phyloP scores from a whole-genome alignment of 192 early-diverging fungal genomes.

The Coemansia guatemalensis region DNA sequence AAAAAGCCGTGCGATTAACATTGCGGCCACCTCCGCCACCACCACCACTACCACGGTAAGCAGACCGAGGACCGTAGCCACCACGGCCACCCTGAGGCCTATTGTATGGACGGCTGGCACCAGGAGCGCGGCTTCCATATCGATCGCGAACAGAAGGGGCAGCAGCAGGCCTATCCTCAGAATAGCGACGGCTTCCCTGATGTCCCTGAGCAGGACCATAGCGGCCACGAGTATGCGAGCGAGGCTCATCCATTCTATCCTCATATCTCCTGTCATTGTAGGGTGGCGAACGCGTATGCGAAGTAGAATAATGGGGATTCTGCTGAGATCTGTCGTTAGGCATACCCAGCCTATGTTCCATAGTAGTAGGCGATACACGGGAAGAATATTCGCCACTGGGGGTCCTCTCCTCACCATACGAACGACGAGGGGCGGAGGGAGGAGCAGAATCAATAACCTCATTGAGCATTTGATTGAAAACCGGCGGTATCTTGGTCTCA shows the following conservation, averaged over 20 bases:
- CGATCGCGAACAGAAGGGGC: too few relatives aligned
- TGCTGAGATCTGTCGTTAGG: neutral
- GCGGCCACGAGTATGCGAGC: slow-evolving; percentile 3
- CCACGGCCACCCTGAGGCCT: too few relatives aligned
- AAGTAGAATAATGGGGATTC: neutral
- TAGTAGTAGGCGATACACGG: neutral
- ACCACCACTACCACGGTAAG: neutral
- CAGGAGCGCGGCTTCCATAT: too few relatives aligned
- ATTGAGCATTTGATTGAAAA: slow-evolving; percentile 20
- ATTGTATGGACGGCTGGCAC: too few relatives aligned
- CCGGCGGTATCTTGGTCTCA: slow-evolving; percentile 41
- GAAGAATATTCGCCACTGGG: slow-evolving; percentile 2
- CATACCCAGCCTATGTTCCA: slow-evolving; percentile 3
- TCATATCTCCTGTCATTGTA: slow-evolving; percentile 4
- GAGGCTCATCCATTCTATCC: slow-evolving; percentile 3
- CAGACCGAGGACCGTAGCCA: too few relatives aligned
- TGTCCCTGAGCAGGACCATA: slow-evolving; percentile 1
- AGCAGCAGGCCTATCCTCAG: too few relatives aligned
- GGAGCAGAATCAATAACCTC: slow-evolving; percentile 1
- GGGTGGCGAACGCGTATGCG: too few relatives aligned
- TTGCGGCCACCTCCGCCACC: neutral
- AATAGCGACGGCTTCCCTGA: too few relatives aligned
- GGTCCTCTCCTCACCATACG: neutral
- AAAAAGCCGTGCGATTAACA: neutral
- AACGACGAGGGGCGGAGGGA: neutral